Base-by-base conservation (phyloP, 2,329 filamentous ascomycete species). In the Alternaria panax region DNA sequence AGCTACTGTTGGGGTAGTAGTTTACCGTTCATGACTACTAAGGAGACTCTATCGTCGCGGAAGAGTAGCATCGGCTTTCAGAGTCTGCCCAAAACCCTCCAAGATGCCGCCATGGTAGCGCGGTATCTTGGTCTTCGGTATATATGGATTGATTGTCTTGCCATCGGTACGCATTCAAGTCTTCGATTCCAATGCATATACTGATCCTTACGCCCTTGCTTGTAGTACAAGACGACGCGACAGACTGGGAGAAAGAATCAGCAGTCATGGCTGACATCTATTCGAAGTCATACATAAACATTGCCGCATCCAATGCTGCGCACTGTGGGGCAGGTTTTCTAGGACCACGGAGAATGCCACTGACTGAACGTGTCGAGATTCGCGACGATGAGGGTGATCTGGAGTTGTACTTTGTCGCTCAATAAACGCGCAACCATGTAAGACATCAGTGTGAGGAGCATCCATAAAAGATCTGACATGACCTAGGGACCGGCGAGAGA, bases 1-100 rank as follows among this genome's bases (percentile, higher is more conserved):
- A 58, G 54, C 32, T 62, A 58, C 28, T 62, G 59, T 24, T 62
- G 59, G 59, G 55, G 59, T 11, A 59, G 34, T 20, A 40, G 38
- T 12, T 27, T 58, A 14, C 43, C 59, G 11, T 54, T 54, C 8
- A 62, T 32, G 7, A 62, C 59, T 16, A 62, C 55, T 4, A 54
- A 16, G 6, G 40, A 27, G 2, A 59, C 34, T 8, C 8, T 58
- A 3, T 4, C 32, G 22, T 25, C n/a, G 14, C 51, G 54, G 25
- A 59, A 45, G 36, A 41, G 27, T 24, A 40, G 55, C 8, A 62
- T 62, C 27, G 2, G 16, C 18, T 58, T 50, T 18, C 28, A 22
- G n/a, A 14, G 28, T 12, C 34, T 63, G 12, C 60, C 60, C 2
- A 50, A 40, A 25, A 60, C 53, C 0, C 47, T 63, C 12, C 57